These are phyloP conservation scores for Sclerotinia minor DNA, from an alignment of 2,329 filamentous ascomycete genomes.

Conservation along the genomic window DNA sequence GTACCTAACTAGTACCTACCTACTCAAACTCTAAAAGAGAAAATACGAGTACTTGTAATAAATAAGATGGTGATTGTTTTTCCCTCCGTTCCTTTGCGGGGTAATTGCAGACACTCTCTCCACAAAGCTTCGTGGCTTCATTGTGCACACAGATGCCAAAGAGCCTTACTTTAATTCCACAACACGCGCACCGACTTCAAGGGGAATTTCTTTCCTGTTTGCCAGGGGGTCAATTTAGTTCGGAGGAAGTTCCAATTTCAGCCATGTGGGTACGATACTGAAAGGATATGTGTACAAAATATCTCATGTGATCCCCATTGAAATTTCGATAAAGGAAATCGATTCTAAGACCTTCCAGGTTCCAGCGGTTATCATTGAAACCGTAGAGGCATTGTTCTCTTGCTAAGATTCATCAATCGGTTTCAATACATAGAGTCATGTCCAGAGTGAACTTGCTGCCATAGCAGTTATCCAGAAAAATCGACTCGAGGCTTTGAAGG, in stretches of 20 bases:
- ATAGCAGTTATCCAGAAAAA: neutral
- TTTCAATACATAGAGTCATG: no score
- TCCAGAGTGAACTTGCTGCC: neutral
- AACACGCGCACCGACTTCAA: neutral
- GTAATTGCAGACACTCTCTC: conserved; percentile 6
- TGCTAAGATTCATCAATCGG: neutral
- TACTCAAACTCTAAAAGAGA: neutral
- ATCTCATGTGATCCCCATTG: neutral
- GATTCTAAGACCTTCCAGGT: neutral
- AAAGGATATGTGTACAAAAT: conserved; percentile 4
- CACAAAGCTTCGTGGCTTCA: conserved; percentile 13
- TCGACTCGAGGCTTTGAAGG: neutral
- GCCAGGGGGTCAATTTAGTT: neutral
- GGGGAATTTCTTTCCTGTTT: neutral
- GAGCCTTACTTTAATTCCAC: conserved; percentile 1
- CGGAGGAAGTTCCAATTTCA: neutral
- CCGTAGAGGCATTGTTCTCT: neutral
- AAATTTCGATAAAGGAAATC: neutral
- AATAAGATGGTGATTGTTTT: neutral
- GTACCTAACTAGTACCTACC: no score
- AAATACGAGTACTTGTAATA: neutral
- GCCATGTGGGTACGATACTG: neutral
- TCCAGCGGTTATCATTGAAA: neutral
- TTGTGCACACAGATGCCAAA: neutral
- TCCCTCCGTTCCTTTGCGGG: neutral